These are phyloP conservation scores for Vitis rotundifolia DNA, from an alignment of 164 flowering plant genomes.

Conservation along the genomic window DNA sequence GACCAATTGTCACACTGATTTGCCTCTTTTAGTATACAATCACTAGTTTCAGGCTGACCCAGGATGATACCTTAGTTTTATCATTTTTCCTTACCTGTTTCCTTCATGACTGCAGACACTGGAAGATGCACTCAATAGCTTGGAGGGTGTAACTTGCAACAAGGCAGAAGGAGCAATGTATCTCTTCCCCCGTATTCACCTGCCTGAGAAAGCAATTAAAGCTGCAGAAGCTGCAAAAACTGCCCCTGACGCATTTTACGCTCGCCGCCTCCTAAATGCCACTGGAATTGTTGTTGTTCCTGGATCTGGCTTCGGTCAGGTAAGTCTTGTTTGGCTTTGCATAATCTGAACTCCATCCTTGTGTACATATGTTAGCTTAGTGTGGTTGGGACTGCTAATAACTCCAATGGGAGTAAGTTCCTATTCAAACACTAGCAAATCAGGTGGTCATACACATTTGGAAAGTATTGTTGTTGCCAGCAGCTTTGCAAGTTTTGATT, in stretches of 20 bases:
- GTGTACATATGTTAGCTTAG: not conserved
- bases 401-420: too few relatives aligned
- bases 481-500: not conserved
- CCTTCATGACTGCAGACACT: slow-evolving; percentile 46
- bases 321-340: slow-evolving; percentile 20
- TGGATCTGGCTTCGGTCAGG: slow-evolving; percentile 99
- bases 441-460: too few relatives aligned
- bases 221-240: slow-evolving; percentile 75
- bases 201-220: slow-evolving; percentile 80
- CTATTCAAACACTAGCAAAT: too few relatives aligned
- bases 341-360: not conserved
- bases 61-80: not conserved
- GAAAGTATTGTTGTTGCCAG: not conserved
- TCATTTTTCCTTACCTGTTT: not conserved
- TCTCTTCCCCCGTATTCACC: slow-evolving; percentile 77
- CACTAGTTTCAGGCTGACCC: too few relatives aligned
- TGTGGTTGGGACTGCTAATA: too few relatives aligned
- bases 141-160: slow-evolving; percentile 96
- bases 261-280: slow-evolving; percentile 76
- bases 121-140: slow-evolving; percentile 82
- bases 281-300: slow-evolving; percentile 97
- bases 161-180: slow-evolving; percentile 99
- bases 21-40: too few relatives aligned
- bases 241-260: slow-evolving; percentile 92
- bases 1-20: not conserved